phyloP scores from a whole-genome alignment of 441 rosid species.

The Lagerstroemia fauriei region DNA sequence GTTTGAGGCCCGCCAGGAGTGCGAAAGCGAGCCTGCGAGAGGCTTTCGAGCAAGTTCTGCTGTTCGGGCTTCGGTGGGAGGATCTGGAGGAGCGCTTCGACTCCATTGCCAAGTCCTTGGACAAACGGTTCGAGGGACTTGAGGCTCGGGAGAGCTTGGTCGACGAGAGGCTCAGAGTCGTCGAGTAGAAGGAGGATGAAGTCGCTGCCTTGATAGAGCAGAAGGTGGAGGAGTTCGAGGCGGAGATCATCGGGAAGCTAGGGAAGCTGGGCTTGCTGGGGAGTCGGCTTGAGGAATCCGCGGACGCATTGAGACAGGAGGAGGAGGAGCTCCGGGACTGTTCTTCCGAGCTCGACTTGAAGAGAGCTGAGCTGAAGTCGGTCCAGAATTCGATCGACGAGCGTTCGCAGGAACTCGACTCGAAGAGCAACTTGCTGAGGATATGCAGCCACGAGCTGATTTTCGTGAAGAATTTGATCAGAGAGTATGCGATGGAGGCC shows the following conservation, averaged over 20 bases:
- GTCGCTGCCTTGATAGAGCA: slow-evolving; percentile 12
- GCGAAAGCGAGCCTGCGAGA: too few relatives aligned
- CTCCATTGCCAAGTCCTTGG: slow-evolving; percentile 14
- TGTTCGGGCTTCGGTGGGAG: slow-evolving; percentile 45
- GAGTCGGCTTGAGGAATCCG: slow-evolving; percentile 6
- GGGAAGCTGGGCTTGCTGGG: slow-evolving; percentile 20
- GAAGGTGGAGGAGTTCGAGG: slow-evolving; percentile 18
- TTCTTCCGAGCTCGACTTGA: neutral
- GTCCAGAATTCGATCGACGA: neutral
- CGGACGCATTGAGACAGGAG: slow-evolving; percentile 30
- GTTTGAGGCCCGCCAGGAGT: too few relatives aligned
- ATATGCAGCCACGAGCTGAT: neutral
- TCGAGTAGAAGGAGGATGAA: slow-evolving; percentile 33
- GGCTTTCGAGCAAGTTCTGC: slow-evolving; percentile 21
- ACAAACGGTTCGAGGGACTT: slow-evolving; percentile 19
- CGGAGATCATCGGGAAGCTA: slow-evolving; percentile 30
- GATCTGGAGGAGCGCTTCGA: slow-evolving; percentile 45
- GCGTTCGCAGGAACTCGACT: neutral
- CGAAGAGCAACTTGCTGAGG: neutral
- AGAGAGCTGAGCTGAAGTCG: neutral
- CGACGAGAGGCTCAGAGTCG: slow-evolving; percentile 27
- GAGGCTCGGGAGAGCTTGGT: slow-evolving; percentile 20
- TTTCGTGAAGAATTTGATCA: neutral
- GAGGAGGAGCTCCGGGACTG: slow-evolving; percentile 6
- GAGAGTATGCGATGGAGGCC: neutral